Evolutionary conservation across 139 green algal species (phyloP).

Genomic region (Ettlia oleoabundans): DNA sequence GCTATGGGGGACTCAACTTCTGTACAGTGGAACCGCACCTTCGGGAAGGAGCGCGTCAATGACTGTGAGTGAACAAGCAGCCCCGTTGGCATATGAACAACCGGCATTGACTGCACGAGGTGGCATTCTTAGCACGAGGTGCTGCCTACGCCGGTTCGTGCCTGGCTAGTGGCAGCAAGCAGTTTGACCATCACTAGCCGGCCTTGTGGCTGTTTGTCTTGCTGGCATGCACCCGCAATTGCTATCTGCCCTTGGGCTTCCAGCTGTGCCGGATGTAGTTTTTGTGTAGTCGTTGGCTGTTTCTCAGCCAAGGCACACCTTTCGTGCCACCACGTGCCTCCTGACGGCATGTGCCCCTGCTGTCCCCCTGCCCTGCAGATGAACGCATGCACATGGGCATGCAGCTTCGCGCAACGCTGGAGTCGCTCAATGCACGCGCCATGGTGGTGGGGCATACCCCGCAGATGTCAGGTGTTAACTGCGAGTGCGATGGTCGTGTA

Average conservation of each 20-base stretch:
- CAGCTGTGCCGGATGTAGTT: no score
- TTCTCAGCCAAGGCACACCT: no score
- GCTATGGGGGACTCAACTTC: conserved; percentile 85
- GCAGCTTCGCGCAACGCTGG: conserved; percentile 67
- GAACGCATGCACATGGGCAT: conserved; percentile 64
- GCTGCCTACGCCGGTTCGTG: no score
- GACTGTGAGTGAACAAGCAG: conserved; percentile 28
- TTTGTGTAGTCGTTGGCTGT: no score
- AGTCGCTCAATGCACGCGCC: conserved; percentile 64
- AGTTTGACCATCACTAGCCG: no score
- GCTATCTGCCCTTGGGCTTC: no score
- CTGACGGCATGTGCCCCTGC: background rate
- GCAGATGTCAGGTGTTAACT: conserved; percentile 81
- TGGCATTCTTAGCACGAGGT: no score
- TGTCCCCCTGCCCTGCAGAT: background rate
- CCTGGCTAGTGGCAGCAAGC: no score
- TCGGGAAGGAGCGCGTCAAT: conserved; percentile 52
- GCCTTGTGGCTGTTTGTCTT: no score
- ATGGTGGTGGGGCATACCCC: conserved; percentile 94
- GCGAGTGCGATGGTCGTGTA: conserved; percentile 82
- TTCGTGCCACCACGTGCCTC: background rate
- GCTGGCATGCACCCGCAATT: no score
- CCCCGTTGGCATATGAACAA: no score
- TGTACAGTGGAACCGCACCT: conserved; percentile 91
- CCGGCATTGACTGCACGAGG: no score